Conservation (phyloP, 164 flowering plant genomes). For the Umbellularia californica region DNA sequence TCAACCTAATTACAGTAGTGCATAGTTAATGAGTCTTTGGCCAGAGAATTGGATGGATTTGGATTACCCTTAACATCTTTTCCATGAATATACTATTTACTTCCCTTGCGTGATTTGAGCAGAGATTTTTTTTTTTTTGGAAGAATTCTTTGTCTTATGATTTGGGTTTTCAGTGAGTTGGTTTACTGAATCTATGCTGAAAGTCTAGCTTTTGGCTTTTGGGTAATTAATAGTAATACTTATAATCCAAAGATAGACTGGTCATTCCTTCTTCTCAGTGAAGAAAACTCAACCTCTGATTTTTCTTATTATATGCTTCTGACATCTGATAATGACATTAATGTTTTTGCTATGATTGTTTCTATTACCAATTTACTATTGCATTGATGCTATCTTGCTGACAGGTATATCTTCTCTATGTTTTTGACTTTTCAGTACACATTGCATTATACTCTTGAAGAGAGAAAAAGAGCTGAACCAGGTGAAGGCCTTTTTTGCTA, state of each 20-base stretch:
- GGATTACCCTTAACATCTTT: not conserved
- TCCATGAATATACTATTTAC: too few species aligned
- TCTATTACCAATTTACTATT: slow-evolving; percentile 7
- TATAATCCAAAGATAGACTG: slow-evolving; percentile 16
- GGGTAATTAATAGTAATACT: slow-evolving; percentile 38
- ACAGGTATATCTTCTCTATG: slow-evolving; percentile 27
- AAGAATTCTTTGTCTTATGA: not conserved
- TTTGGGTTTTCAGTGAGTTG: not conserved
- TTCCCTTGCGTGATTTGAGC: too few species aligned
- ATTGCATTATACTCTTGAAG: slow-evolving; percentile 19
- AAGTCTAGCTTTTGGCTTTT: slow-evolving; percentile 12
- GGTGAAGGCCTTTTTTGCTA: slow-evolving; percentile 9
- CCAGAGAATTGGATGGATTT: not conserved
- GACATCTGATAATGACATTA: not conserved
- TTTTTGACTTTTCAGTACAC: slow-evolving; percentile 24
- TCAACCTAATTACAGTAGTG: not conserved
- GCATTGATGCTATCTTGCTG: slow-evolving; percentile 29
- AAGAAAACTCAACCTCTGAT: slow-evolving; percentile 1
- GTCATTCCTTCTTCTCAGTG: slow-evolving; percentile 17
- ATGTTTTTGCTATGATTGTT: slow-evolving; percentile 22
- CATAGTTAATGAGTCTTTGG: not conserved
- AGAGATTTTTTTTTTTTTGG: too few species aligned
- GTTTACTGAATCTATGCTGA: not conserved
- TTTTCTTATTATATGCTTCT: not conserved
- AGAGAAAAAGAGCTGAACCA: slow-evolving; percentile 9